Percentiles rank a stretch among this genome's conserved stretches.
These are phyloP conservation scores for Barnettozyma siamensis DNA, from an alignment of 805 yeast species.

Conservation along the genomic window DNA sequence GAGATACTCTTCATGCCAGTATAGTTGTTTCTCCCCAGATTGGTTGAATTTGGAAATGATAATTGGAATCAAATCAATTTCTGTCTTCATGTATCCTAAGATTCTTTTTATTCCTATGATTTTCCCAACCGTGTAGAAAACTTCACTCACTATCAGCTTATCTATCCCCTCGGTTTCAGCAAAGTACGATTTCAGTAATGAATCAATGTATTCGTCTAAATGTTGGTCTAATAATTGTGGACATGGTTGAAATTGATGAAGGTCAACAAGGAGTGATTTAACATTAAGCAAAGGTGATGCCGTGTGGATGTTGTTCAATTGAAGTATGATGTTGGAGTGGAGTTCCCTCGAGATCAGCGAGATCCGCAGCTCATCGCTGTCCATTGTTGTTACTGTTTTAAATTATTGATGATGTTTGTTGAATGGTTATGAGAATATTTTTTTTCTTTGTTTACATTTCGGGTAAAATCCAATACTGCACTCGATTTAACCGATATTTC, in stretches of 20 bases:
- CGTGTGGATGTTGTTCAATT: constrained; percentile 5
- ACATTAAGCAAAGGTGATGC: neutral
- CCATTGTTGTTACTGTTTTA: constrained; percentile 23
- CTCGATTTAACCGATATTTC: neutral
- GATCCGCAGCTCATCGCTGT: constrained; percentile 27
- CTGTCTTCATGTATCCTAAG: constrained; percentile 53
- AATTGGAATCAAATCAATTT: constrained; percentile 42
- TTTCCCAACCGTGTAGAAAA: constrained; percentile 58
- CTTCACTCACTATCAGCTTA: constrained; percentile 11
- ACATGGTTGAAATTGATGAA: constrained; percentile 47
- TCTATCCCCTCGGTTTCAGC: neutral
- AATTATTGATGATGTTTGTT: too few relatives aligned
- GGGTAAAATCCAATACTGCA: constrained; percentile 2
- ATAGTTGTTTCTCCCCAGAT: neutral
- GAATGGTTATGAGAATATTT: too few relatives aligned
- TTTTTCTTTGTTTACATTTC: constrained; percentile 5
- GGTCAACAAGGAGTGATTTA: constrained; percentile 17
- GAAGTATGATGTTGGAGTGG: constrained; percentile 2
- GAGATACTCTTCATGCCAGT: constrained; percentile 46
- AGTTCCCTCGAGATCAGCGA: constrained; percentile 24
- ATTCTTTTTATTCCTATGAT: constrained; percentile 61
- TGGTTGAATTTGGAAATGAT: constrained; percentile 26
- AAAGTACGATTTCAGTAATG: constrained; percentile 27
- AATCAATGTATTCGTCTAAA: constrained; percentile 30
- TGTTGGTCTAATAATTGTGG: constrained; percentile 46